Evolutionary conservation across 106 monocot species (phyloP), one percentile per base, ranked within the genome.

Genomic region (Vanilla planifolia): DNA sequence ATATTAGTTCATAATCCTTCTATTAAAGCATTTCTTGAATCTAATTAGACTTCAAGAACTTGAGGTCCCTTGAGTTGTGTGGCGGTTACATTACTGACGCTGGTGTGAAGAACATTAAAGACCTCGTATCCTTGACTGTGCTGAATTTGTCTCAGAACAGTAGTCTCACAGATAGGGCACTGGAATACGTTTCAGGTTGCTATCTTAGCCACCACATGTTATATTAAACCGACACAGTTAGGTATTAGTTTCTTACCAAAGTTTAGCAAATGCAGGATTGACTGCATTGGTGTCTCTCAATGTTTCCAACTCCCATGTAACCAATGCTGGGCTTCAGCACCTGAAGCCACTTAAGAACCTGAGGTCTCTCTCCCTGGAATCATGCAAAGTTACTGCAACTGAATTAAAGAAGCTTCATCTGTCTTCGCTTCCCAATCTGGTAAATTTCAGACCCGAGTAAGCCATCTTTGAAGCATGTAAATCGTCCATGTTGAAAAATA

Each of bases 321-420:
- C 80, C 6, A 87, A 99, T 60, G 77, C 72, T 27, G 98, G 98
- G 7, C 61, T 99, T 20, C 70, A 74, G n/a, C 75, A 99, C 63
- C 68, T 99, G 68, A 99, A 82, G 52, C 82, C 91, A 3, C 51
- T 99, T 48, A 92, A 83, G 78, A 82, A 92, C 48, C 82, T 99
- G 66, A 64, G 85, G 20, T 92, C 88, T 5, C 79, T 98, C 5
- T 71, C 85, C 11, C 84, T 98, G 27, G 98, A 92, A 61, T 79
- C 85, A 14, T 85, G 92, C 98, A 85, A 80, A 47, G 98, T 99
- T 1, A 88, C 98, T n/a, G 79, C 88, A 11, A 71, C 72, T 0
- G 98, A 98, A 64, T 59, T 98, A 50, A 98, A 98, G 75, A 98
- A 98, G 73, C 80, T 98, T 51, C 98, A 85, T 51, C 60, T 92